Conservation (phyloP, 176 grass and related monocot genomes). For the Avena sativa region DNA sequence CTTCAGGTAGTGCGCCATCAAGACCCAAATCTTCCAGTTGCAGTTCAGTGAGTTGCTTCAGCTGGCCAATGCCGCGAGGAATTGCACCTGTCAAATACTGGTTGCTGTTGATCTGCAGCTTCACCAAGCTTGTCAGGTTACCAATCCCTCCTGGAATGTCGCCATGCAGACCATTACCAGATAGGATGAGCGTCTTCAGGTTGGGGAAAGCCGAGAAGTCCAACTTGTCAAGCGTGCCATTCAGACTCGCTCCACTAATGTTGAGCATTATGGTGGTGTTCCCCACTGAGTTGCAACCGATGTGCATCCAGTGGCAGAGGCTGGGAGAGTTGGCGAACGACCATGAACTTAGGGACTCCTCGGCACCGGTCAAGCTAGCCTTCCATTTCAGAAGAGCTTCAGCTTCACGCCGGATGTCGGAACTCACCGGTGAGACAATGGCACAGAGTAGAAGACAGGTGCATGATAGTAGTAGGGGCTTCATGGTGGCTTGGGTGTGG, state of each 20-base stretch:
- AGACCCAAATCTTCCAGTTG: background rate
- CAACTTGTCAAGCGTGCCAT: constrained; percentile 5
- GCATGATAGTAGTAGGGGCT: background rate
- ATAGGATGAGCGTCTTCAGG: constrained; percentile 15
- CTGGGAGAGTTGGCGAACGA: background rate
- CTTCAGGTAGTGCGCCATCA: background rate
- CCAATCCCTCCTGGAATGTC: constrained; percentile 12
- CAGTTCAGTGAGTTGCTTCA: constrained; percentile 21
- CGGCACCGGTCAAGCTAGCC: background rate
- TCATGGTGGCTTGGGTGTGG: background rate
- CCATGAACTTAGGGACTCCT: constrained; percentile 6
- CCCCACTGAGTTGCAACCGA: background rate
- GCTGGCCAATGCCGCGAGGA: background rate
- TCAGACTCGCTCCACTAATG: background rate
- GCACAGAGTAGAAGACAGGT: background rate
- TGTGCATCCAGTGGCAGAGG: background rate
- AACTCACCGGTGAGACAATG: background rate
- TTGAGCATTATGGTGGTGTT: background rate
- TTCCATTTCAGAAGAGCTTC: constrained; percentile 19
- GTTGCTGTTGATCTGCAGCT: background rate
- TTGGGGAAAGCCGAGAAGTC: constrained; percentile 3
- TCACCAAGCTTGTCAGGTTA: background rate
- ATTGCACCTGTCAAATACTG: background rate
- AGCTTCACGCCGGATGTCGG: background rate
- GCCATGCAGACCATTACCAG: background rate